A percentile compares a stretch with the other conserved stretches of the same genome.
phyloP scores from a whole-genome alignment of 257 asterid species.

The Nicotiana obtusifolia region DNA sequence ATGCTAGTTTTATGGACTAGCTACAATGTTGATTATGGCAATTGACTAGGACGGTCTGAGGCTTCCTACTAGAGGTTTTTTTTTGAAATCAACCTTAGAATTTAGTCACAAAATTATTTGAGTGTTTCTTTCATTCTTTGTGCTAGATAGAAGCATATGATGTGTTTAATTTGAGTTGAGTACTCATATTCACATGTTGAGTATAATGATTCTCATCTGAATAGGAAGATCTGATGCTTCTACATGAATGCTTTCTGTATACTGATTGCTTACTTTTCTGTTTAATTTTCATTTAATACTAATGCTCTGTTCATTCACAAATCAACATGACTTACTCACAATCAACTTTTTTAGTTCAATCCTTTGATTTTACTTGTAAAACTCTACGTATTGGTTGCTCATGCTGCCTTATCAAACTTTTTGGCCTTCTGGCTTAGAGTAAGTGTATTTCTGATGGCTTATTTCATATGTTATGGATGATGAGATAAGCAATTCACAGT shows the following conservation, averaged over 20 bases:
- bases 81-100: too few relatives aligned
- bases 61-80: not conserved
- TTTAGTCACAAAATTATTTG: not conserved
- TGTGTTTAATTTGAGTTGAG: slow-evolving; percentile 45
- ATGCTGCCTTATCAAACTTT: too few relatives aligned
- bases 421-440: too few relatives aligned
- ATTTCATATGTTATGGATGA: slow-evolving; percentile 28
- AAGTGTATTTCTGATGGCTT: too few relatives aligned
- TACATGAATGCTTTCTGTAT: too few relatives aligned
- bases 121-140: not conserved
- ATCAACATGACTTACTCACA: too few relatives aligned
- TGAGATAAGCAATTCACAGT: slow-evolving; percentile 56
- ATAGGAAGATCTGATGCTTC: slow-evolving; percentile 93
- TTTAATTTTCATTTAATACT: too few relatives aligned
- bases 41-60: slow-evolving; percentile 29
- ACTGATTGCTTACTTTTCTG: too few relatives aligned
- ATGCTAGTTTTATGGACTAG: slow-evolving; percentile 6
- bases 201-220: slow-evolving; percentile 54
- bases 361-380: too few relatives aligned
- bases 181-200: slow-evolving; percentile 24
- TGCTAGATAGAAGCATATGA: slow-evolving; percentile 36
- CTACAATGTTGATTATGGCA: slow-evolving; percentile 10
- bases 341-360: too few relatives aligned
- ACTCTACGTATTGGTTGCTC: too few relatives aligned
- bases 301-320: too few relatives aligned